Base-by-base conservation (phyloP, 2,329 filamentous ascomycete genomes). In the Penicillium janthinellum region DNA sequence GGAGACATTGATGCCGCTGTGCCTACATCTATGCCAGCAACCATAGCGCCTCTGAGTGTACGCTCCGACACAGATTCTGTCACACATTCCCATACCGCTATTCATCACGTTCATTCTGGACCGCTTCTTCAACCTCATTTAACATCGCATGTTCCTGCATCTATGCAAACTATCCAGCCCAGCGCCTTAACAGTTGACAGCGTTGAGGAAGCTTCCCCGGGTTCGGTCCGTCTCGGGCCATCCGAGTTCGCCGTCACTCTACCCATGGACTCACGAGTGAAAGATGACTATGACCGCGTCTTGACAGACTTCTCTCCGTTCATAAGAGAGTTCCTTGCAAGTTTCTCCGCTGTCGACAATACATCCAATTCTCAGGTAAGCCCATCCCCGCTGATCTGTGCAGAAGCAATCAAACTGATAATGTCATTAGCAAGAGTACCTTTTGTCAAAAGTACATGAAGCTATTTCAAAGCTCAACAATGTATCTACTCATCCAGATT, bases 181-280 rank as follows among this genome's bases (percentile, higher is more conserved):
- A 75, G 73, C 50, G 74, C 71, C 14, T 69, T 77, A 38, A 71
- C 72, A 14, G 69, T 74, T 11, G 64, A 54, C 7, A 61, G 67
- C 41, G 51, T 59, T 10, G 71, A 74, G 47, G 64, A 73, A 44
- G 39, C 54, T n/a, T 39, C 57, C 14, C 73, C 71, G 17, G 73
- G 73, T 8, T 73, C 73, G 20, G 65, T 78, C 35, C 64, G 69
- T 20, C 72, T 79, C 52, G 75, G 76, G 2, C 70, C 74, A 11
- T 72, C 69, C 12, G 77, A 79, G 60, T 79, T 76, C 61, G 77
- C 75, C 17, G 67, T 79, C 7, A 71, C 75, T 5, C 72, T 79
- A 50, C 75, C 77, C 0, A 78, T 79, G 76, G 77, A 79, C 61
- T 76, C 77, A 22, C 71, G 77, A 38, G 71, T 79, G 3, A 78